These are phyloP conservation scores for Taphrina flavorubra DNA, from an alignment of 1,139 yeast species.

Conservation along the genomic window DNA sequence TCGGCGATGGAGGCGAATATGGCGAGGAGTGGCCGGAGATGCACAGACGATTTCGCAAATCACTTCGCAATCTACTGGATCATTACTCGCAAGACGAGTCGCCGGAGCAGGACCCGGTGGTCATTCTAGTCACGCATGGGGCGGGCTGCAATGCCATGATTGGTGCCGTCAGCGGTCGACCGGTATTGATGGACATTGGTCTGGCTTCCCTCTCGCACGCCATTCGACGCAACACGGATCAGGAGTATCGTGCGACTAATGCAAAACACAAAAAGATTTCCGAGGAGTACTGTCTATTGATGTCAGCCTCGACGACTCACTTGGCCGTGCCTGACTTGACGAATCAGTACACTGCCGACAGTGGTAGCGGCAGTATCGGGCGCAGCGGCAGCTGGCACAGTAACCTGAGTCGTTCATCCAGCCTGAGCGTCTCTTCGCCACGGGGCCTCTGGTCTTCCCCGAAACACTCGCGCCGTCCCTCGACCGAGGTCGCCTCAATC, in stretches of 20 bases:
- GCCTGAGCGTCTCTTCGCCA: slow-evolving; percentile 10
- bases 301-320: slow-evolving; percentile 11
- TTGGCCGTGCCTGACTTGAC: not conserved
- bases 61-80: slow-evolving; percentile 48
- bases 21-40: slow-evolving; percentile 54
- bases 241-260: not conserved
- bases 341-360: not conserved
- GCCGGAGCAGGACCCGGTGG: slow-evolving; percentile 45
- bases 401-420: slow-evolving; percentile 7
- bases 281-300: slow-evolving; percentile 25
- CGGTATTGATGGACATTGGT: slow-evolving; percentile 51
- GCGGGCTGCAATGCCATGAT: slow-evolving; percentile 54
- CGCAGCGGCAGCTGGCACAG: slow-evolving; percentile 19
- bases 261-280: slow-evolving; percentile 19
- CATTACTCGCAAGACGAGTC: slow-evolving; percentile 45
- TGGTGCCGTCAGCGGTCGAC: slow-evolving; percentile 50
- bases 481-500: not conserved
- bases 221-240: slow-evolving; percentile 44
- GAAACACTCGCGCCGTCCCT: slow-evolving; percentile 9
- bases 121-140: slow-evolving; percentile 54
- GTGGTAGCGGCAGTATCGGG: not conserved
- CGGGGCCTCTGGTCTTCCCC: slow-evolving; percentile 16
- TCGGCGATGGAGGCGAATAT: slow-evolving; percentile 53
- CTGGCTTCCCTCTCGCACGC: slow-evolving; percentile 51
- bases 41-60: slow-evolving; percentile 51